Percentiles rank a stretch among this genome's conserved stretches.
Conservation (phyloP, 305 asterid species). For the Nicotiana rustica region DNA sequence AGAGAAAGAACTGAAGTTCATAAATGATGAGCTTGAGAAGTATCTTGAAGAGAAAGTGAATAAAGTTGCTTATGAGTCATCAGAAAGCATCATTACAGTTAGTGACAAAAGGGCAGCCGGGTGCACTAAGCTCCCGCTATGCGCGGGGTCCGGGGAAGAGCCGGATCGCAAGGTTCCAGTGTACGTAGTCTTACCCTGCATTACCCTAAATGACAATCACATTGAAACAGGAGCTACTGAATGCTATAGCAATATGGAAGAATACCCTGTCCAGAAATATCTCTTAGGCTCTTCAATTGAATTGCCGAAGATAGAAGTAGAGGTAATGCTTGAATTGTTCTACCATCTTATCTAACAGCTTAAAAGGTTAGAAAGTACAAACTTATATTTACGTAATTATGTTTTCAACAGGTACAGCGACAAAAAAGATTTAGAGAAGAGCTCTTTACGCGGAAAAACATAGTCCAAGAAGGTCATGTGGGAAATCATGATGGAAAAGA, state of each 20-base stretch:
- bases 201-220: slow-evolving; percentile 58
- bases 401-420: slow-evolving; percentile 38
- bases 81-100: slow-evolving; percentile 58
- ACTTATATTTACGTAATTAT: not conserved
- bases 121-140: too few relatives aligned
- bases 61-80: slow-evolving; percentile 54
- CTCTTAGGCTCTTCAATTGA: slow-evolving; percentile 66
- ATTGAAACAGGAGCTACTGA: slow-evolving; percentile 56
- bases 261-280: slow-evolving; percentile 73
- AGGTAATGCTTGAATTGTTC: not conserved
- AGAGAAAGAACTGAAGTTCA: slow-evolving; percentile 63
- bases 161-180: too few relatives aligned
- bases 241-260: slow-evolving; percentile 42
- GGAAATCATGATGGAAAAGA: slow-evolving; percentile 43
- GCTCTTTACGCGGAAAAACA: slow-evolving; percentile 54
- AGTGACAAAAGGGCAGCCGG: slow-evolving; percentile 38
- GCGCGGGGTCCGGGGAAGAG: too few relatives aligned
- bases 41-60: slow-evolving; percentile 72
- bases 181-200: not conserved
- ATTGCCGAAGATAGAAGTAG: slow-evolving; percentile 45
- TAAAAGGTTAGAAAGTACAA: not conserved
- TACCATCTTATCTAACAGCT: not conserved
- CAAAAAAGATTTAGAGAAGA: slow-evolving; percentile 63
- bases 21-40: slow-evolving; percentile 75
- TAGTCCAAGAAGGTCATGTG: slow-evolving; percentile 40